Evolutionary conservation across 2,329 filamentous ascomycete genomes (phyloP).

Genomic region (Phialocephala sp.): DNA sequence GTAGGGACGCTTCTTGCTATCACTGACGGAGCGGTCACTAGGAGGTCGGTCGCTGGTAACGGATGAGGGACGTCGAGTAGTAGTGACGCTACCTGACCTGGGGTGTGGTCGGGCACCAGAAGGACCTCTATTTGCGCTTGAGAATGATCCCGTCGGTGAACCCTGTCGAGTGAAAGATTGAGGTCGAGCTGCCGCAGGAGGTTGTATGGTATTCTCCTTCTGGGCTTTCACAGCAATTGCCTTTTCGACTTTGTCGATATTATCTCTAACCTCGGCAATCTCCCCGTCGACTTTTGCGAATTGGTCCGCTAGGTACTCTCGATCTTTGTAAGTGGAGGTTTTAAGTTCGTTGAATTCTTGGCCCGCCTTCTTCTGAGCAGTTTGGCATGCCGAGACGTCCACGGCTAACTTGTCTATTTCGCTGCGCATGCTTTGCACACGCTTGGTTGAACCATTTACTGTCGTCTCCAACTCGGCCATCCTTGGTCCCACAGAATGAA

Average conservation of each 20-base stretch:
- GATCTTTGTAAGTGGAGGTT: neutral
- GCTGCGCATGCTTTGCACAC: neutral
- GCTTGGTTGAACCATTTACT: neutral
- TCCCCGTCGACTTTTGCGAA: neutral
- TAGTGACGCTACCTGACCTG: neutral
- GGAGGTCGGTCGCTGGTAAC: neutral
- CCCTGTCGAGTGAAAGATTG: neutral
- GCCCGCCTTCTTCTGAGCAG: neutral
- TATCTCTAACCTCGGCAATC: neutral
- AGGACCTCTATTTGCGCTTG: neutral
- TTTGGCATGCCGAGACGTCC: neutral
- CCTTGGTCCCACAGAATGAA: neutral
- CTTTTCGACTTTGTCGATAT: neutral
- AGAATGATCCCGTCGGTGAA: neutral
- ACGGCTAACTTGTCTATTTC: neutral
- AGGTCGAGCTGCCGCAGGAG: neutral
- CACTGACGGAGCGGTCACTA: neutral
- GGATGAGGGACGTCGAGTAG: neutral
- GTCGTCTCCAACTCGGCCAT: neutral
- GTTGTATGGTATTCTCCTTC: neutral
- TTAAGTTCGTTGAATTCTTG: neutral
- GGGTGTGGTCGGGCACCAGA: neutral
- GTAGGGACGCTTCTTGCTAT: constrained; percentile 4
- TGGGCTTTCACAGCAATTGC: neutral
- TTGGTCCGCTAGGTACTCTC: neutral